Evolutionary conservation across 2,329 filamentous ascomycete species (phyloP), one percentile per base, ranked within the genome.

Genomic region (Alternaria sp.): DNA sequence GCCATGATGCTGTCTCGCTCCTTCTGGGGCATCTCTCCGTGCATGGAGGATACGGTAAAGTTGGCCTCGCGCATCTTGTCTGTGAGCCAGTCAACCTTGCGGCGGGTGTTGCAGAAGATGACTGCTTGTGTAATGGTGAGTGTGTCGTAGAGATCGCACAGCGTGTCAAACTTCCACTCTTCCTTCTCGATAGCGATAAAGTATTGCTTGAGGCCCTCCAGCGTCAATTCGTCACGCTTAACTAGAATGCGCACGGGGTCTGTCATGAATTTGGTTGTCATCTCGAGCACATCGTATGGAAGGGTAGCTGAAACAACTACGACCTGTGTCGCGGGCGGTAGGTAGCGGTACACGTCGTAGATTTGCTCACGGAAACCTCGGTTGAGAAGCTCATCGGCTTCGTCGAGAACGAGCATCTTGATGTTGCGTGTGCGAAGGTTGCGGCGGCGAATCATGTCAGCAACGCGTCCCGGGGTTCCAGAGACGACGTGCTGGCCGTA

Each of bases 261-360:
- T 27, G 93, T 97, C 95, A 99, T 99, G 86, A 99, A 99, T 81
- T 98, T 98, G 70, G 94, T 98, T 32, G 95, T 99, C 92, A 99
- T 97, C 81, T 98, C 94, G 54, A 99, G 88, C 20, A 99, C 95
- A 77, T 99, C 95, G 85, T 98, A 96, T 46, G 95, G 95, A 34
- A 99, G 89, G 4, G 95, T 99, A 66, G 95, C 95, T 55, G 93
- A 97, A 70, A 99, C 93, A 28, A 99, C 93, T 3, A 98, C 95
- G n/a, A 98, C 95, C 81, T 99, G 95, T 1, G 95, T 99, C 5
- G 94, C 93, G 27, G 94, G 95, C 16, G 95, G 95, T 0, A 99
- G 90, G 76, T 97, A 97, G 76, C 94, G 92, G 84, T 97, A 98
- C 52, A 99, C 94, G 71, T 98, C 94, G 87, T 98, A 98, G 80